Evolutionary conservation across 2,329 filamentous ascomycete genomes (phyloP).

Genomic region (Phialophora macrospora): DNA sequence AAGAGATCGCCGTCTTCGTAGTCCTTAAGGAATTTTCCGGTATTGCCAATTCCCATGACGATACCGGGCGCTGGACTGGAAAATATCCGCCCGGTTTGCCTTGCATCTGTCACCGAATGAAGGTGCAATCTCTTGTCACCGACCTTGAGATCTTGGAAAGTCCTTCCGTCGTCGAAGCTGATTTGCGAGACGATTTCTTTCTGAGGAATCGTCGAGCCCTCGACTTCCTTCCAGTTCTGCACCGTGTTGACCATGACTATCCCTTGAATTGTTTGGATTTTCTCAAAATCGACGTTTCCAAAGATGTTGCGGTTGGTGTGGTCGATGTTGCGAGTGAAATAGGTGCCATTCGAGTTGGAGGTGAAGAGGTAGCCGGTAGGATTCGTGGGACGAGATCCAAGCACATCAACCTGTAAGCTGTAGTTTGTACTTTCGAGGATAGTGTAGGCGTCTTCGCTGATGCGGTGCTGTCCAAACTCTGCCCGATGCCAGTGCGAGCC

Average conservation of each 20-base stretch:
- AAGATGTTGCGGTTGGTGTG: slow-evolving; percentile 82
- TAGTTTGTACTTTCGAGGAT: slow-evolving; percentile 96
- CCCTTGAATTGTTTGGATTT: slow-evolving; percentile 87
- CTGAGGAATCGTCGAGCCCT: slow-evolving; percentile 61
- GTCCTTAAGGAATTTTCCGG: slow-evolving; percentile 71
- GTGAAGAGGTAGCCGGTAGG: slow-evolving; percentile 89
- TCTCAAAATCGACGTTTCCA: slow-evolving; percentile 92
- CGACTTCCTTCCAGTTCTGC: slow-evolving; percentile 79
- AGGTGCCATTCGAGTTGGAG: slow-evolving; percentile 96
- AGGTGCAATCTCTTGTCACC: slow-evolving; percentile 75
- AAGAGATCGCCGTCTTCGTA: slow-evolving; percentile 80
- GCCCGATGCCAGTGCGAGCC: slow-evolving; percentile 86
- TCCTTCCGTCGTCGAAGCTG: slow-evolving; percentile 93
- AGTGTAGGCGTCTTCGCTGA: slow-evolving; percentile 85
- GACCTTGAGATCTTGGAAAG: slow-evolving; percentile 74
- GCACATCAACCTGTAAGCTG: slow-evolving; percentile 94
- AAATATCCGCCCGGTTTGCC: slow-evolving; percentile 83
- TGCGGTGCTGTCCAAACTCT: slow-evolving; percentile 83
- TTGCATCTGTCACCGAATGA: slow-evolving; percentile 85
- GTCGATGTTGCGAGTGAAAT: slow-evolving; percentile 88
- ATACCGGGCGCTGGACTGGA: slow-evolving; percentile 92
- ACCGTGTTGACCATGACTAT: slow-evolving; percentile 90
- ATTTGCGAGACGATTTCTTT: slow-evolving; percentile 75
- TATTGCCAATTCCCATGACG: slow-evolving; percentile 93
- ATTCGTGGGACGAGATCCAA: slow-evolving; percentile 67